A percentile compares a stretch with the other conserved stretches of the same genome.
phyloP scores from a whole-genome alignment of 345 rosid genomes.

The Brassica cretica region DNA sequence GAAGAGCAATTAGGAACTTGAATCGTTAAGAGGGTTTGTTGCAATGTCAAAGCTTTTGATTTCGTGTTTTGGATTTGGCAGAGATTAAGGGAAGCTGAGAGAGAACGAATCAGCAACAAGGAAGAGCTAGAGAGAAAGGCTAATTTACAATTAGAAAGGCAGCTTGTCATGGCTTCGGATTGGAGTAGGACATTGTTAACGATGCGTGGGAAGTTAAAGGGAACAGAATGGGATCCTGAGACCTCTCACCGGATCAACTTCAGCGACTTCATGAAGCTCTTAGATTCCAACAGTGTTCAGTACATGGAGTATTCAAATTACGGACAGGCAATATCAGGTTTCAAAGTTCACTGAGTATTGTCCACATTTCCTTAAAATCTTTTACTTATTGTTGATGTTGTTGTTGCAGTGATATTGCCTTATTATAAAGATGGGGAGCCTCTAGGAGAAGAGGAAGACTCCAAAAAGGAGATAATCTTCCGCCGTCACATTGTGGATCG shows the following conservation, averaged over 20 bases:
- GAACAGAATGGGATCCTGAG: slow-evolving; percentile 90
- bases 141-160: slow-evolving; percentile 80
- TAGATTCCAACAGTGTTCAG: slow-evolving; percentile 80
- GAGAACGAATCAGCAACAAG: slow-evolving; percentile 58
- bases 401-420: slow-evolving; percentile 75
- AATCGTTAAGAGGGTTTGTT: neutral
- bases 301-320: slow-evolving; percentile 87
- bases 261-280: slow-evolving; percentile 72
- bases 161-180: slow-evolving; percentile 82
- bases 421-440: slow-evolving; percentile 69
- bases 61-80: slow-evolving; percentile 26
- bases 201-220: slow-evolving; percentile 75
- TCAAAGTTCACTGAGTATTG: neutral
- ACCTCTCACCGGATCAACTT: slow-evolving; percentile 74
- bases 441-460: slow-evolving; percentile 40
- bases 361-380: neutral
- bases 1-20: neutral
- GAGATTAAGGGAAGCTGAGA: slow-evolving; percentile 70
- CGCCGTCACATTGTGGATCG: slow-evolving; percentile 84
- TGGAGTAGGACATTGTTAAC: slow-evolving; percentile 83
- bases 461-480: slow-evolving; percentile 62
- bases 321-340: slow-evolving; percentile 89
- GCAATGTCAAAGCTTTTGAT: slow-evolving; percentile 1
- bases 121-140: slow-evolving; percentile 82
- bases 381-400: slow-evolving; percentile 14